A percentile compares a stretch with the other conserved stretches of the same genome.
These are phyloP conservation scores for Metschnikowia arizonensis DNA, from an alignment of 805 yeast genomes.

Conservation along the genomic window DNA sequence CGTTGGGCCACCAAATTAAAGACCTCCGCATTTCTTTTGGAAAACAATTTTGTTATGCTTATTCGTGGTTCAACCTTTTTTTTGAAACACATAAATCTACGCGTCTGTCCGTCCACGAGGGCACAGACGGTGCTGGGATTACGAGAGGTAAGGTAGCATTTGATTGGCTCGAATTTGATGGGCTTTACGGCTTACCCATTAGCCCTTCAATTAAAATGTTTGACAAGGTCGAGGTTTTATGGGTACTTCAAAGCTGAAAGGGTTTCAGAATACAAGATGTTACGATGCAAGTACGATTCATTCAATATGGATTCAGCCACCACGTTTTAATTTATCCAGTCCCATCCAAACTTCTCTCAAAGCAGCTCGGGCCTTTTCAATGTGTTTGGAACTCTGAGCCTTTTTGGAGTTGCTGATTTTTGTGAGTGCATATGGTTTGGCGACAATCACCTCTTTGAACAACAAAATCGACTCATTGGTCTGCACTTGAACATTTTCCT, in stretches of 20 bases:
- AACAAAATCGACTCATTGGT: slow-evolving; percentile 42
- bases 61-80: slow-evolving; percentile 29
- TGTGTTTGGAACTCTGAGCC: slow-evolving; percentile 18
- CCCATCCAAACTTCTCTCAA: slow-evolving; percentile 29
- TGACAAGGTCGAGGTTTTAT: slow-evolving; percentile 43
- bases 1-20: slow-evolving; percentile 7
- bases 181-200: slow-evolving; percentile 55
- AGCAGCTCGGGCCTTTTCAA: slow-evolving; percentile 22
- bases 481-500: slow-evolving; percentile 34
- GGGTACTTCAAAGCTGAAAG: slow-evolving; percentile 21
- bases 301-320: slow-evolving; percentile 20
- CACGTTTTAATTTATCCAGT: slow-evolving; percentile 23
- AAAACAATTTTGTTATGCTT: slow-evolving; percentile 16
- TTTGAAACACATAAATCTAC: slow-evolving; percentile 20
- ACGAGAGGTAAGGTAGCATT: slow-evolving; percentile 3
- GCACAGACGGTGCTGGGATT: not conserved
- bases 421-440: slow-evolving; percentile 36
- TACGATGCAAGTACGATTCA: slow-evolving; percentile 1
- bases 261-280: not conserved
- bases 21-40: slow-evolving; percentile 19
- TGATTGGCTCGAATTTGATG: slow-evolving; percentile 53
- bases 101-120: slow-evolving; percentile 9
- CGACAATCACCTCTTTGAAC: slow-evolving; percentile 32
- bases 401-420: slow-evolving; percentile 26
- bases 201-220: slow-evolving; percentile 49